These are phyloP conservation scores for Vicia villosa DNA, from an alignment of 306 rosid genomes.

Conservation along the genomic window DNA sequence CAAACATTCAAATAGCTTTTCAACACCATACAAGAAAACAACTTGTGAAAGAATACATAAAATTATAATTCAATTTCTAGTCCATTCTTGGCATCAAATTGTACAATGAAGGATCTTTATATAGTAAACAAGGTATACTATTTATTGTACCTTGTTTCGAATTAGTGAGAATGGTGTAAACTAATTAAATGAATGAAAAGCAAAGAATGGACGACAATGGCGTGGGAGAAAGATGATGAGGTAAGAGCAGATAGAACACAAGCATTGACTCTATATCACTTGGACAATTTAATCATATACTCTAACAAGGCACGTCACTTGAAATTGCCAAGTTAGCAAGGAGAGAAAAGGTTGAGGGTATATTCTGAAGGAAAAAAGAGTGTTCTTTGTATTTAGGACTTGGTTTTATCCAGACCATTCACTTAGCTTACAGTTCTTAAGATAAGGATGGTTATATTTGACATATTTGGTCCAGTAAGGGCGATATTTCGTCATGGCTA, in stretches of 20 bases:
- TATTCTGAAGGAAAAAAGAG: slow-evolving; percentile 26
- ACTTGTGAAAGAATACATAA: slow-evolving; percentile 47
- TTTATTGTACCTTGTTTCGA: slow-evolving; percentile 45
- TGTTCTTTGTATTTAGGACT: slow-evolving; percentile 25
- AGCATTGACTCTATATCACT: slow-evolving; percentile 42
- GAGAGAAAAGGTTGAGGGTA: slow-evolving; percentile 6
- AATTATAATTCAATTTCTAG: slow-evolving; percentile 44
- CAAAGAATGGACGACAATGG: slow-evolving; percentile 62
- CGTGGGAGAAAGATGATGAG: slow-evolving; percentile 37
- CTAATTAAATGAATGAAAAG: slow-evolving; percentile 67
- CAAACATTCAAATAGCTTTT: slow-evolving; percentile 26
- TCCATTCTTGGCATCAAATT: slow-evolving; percentile 46
- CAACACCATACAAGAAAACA: slow-evolving; percentile 31
- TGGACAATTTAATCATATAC: slow-evolving; percentile 23
- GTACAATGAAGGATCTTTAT: slow-evolving; percentile 46
- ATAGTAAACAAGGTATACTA: slow-evolving; percentile 53
- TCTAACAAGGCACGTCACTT: slow-evolving; percentile 39
- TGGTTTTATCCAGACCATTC: slow-evolving; percentile 47
- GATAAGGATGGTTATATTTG: slow-evolving; percentile 80
- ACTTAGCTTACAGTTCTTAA: slow-evolving; percentile 66
- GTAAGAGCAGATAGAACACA: slow-evolving; percentile 35
- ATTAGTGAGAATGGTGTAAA: slow-evolving; percentile 53
- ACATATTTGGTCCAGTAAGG: slow-evolving; percentile 87
- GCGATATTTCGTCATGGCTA: slow-evolving; percentile 87
- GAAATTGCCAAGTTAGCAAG: slow-evolving; percentile 36